Conservation (phyloP, 2,329 filamentous ascomycete genomes). For the Talaromyces sp. region DNA sequence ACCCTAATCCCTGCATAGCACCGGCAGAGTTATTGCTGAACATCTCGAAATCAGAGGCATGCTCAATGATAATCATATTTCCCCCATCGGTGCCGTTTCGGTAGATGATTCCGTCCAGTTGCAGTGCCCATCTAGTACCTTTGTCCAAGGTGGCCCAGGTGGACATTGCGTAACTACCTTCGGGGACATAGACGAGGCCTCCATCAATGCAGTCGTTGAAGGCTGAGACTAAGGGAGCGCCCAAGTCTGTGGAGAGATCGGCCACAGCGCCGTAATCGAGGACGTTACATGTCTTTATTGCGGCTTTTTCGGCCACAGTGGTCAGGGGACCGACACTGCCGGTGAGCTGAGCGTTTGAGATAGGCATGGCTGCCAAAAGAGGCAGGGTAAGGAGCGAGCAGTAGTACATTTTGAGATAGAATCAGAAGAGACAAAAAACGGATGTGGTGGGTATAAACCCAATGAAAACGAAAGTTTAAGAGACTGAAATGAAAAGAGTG, state of each 20-base stretch:
- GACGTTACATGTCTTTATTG: slow-evolving; percentile 54
- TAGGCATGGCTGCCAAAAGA: background rate
- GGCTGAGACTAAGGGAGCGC: slow-evolving; percentile 49
- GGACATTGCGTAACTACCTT: slow-evolving; percentile 51
- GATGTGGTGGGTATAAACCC: background rate
- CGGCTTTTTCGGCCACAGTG: slow-evolving; percentile 43
- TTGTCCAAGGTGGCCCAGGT: slow-evolving; percentile 52
- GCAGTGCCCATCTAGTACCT: slow-evolving; percentile 51
- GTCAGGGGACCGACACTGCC: slow-evolving; percentile 49
- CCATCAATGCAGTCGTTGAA: slow-evolving; percentile 53
- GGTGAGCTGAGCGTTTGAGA: slow-evolving; percentile 37
- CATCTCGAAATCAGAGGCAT: slow-evolving; percentile 54
- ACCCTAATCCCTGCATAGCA: slow-evolving; percentile 55
- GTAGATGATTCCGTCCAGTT: slow-evolving; percentile 55
- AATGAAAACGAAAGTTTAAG: background rate
- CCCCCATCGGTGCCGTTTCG: slow-evolving; percentile 51
- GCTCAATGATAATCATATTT: slow-evolving; percentile 56
- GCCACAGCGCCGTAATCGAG: slow-evolving; percentile 54
- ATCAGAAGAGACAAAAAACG: background rate
- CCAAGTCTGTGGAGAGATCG: slow-evolving; percentile 53
- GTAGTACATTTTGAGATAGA: background rate
- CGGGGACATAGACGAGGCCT: slow-evolving; percentile 52
- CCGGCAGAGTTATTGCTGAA: slow-evolving; percentile 54
- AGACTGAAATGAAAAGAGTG: background rate
- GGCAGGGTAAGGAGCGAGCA: background rate